phyloP scores from a whole-genome alignment of 345 rosid species.

The Rhizophora apiculata region DNA sequence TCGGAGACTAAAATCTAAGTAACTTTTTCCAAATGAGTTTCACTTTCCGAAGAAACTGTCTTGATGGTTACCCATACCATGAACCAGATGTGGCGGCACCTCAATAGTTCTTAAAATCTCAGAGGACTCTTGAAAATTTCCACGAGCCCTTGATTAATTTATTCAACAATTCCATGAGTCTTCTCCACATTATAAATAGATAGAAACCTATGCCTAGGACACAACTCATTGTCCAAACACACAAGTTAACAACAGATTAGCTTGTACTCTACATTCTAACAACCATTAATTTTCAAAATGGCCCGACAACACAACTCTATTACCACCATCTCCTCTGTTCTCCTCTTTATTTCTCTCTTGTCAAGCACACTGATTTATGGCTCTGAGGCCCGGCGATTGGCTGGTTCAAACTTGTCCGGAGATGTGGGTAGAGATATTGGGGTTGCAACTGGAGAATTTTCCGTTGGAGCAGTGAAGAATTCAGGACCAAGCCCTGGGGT shows the following conservation, averaged over 20 bases:
- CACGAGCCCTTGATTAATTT: background rate
- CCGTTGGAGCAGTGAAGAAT: slow-evolving; percentile 10
- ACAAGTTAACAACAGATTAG: background rate
- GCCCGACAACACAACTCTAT: background rate
- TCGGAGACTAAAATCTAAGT: background rate
- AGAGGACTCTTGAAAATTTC: slow-evolving; percentile 1
- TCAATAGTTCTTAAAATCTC: slow-evolving; percentile 7
- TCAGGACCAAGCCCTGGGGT: slow-evolving; percentile 47
- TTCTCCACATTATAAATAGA: slow-evolving; percentile 23
- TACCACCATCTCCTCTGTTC: slow-evolving; percentile 7
- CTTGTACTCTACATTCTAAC: background rate
- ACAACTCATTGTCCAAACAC: background rate
- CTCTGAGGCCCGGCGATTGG: slow-evolving; percentile 27
- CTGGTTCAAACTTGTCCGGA: slow-evolving; percentile 8
- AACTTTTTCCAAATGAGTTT: background rate
- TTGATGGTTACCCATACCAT: slow-evolving; percentile 12
- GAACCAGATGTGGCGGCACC: slow-evolving; percentile 31
- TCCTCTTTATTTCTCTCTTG: slow-evolving; percentile 23
- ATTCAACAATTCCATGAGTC: slow-evolving; percentile 1
- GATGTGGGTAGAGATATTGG: slow-evolving; percentile 3
- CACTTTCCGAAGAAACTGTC: slow-evolving; percentile 14
- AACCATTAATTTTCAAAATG: slow-evolving; percentile 9
- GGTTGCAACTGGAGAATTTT: slow-evolving; percentile 2
- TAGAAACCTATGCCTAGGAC: background rate
- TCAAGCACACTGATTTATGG: background rate